phyloP scores from a whole-genome alignment of 352 stramenopile species.

The Plasmopara viticola region DNA sequence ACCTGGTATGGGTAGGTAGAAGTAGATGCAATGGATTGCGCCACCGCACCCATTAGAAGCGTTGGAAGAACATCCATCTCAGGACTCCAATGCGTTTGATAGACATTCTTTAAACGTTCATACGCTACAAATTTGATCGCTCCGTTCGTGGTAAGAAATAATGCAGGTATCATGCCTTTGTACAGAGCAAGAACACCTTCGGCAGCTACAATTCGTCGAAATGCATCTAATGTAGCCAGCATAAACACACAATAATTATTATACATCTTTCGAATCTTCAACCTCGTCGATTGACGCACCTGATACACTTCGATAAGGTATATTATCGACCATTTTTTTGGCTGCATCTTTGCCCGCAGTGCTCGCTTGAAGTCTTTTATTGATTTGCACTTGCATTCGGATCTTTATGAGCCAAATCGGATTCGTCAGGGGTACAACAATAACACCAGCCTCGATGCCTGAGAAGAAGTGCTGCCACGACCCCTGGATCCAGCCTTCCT shows the following conservation, averaged over 20 bases:
- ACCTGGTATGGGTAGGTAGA: constrained; percentile 95
- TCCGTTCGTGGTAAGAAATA: constrained; percentile 95
- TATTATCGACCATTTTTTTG: constrained; percentile 42
- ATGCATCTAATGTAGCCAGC: constrained; percentile 63
- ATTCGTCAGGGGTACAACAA: constrained; percentile 97
- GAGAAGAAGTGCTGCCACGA: constrained; percentile 83
- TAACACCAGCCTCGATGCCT: constrained; percentile 65
- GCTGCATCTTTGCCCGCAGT: constrained; percentile 47
- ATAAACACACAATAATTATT: neutral
- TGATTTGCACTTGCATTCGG: constrained; percentile 90
- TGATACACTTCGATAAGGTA: constrained; percentile 62
- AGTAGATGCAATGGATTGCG: constrained; percentile 76
- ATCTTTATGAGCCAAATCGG: constrained; percentile 98
- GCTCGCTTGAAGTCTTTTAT: constrained; percentile 36
- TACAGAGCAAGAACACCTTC: constrained; percentile 94
- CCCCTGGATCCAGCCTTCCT: constrained; percentile 62
- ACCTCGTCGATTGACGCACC: constrained; percentile 19
- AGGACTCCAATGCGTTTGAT: constrained; percentile 48
- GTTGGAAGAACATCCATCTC: constrained; percentile 69
- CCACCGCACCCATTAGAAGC: constrained; percentile 71
- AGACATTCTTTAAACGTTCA: constrained; percentile 60
- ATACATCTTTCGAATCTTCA: neutral
- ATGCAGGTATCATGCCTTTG: constrained; percentile 91
- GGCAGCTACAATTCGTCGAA: constrained; percentile 90
- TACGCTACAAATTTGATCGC: constrained; percentile 92